Conservation (phyloP, 768 basidiomycete species). For the Candolleomyces aberdarensis region DNA sequence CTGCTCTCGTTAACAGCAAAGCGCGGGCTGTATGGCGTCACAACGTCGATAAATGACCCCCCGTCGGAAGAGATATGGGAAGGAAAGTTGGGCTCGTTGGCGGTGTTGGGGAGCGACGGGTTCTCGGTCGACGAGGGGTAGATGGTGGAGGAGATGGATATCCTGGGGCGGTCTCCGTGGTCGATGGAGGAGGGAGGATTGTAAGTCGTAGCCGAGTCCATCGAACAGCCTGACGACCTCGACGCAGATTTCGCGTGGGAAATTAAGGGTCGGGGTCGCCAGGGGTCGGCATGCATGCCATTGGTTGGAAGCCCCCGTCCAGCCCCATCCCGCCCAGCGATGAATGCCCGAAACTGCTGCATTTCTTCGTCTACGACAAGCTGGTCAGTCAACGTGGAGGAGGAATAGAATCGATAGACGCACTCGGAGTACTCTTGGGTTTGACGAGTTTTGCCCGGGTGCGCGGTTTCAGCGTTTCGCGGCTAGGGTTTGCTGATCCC, state of each 20-base stretch:
- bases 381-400: not conserved
- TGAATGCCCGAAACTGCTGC: conserved; percentile 2
- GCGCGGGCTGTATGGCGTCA: too few relatives aligned
- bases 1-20: conserved; percentile 18
- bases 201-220: conserved; percentile 18
- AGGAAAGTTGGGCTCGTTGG: conserved; percentile 27
- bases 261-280: conserved; percentile 30
- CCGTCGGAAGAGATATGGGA: conserved; percentile 16
- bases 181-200: conserved; percentile 30
- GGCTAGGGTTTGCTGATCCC: not conserved
- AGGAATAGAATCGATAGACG: not conserved
- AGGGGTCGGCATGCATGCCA: conserved; percentile 4
- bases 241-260: conserved; percentile 27
- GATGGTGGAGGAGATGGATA: conserved; percentile 42
- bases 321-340: conserved; percentile 2
- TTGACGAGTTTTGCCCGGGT: not conserved
- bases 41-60: conserved; percentile 23
- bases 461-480: not conserved
- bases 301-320: not conserved
- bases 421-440: not conserved
- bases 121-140: conserved; percentile 33
- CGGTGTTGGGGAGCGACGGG: conserved; percentile 14
- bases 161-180: conserved; percentile 29
- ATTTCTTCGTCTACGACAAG: not conserved
- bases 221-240: conserved; percentile 21